Evolutionary conservation across 768 basidiomycete genomes (phyloP).

Genomic region (Coprinellus aureogranulatus): DNA sequence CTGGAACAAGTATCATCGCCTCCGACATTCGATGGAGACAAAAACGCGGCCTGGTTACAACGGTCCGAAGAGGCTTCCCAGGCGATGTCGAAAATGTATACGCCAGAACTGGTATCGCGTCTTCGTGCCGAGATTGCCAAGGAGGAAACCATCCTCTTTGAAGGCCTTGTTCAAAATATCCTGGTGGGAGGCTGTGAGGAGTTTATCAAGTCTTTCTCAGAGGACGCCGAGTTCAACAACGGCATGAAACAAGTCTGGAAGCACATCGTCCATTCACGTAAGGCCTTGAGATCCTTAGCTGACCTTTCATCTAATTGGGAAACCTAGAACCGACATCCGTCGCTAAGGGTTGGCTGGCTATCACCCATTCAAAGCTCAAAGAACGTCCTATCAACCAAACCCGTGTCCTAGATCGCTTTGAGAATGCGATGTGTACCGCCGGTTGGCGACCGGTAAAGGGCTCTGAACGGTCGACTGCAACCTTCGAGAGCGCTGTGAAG

Average conservation of each 20-base stretch:
- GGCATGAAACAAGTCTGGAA: not conserved
- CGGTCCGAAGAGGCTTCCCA: too few species aligned
- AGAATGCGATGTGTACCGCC: too few species aligned
- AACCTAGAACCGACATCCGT: not conserved
- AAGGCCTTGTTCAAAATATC: not conserved
- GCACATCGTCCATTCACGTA: not conserved
- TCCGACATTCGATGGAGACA: too few species aligned
- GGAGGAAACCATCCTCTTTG: slow-evolving; percentile 1
- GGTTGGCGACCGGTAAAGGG: too few species aligned
- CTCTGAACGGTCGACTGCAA: not conserved
- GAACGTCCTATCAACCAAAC: too few species aligned
- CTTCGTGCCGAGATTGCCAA: not conserved
- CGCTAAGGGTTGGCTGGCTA: not conserved
- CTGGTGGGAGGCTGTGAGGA: not conserved
- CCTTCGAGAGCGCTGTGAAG: not conserved
- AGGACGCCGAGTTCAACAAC: not conserved
- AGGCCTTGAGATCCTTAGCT: not conserved
- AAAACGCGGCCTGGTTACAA: too few species aligned
- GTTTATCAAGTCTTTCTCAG: not conserved
- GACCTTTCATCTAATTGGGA: not conserved
- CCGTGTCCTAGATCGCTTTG: too few species aligned
- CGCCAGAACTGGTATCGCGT: not conserved
- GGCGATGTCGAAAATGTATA: not conserved
- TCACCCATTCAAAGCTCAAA: not conserved
- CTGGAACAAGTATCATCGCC: not conserved